Percentiles rank a stretch among this genome's conserved stretches.
phyloP scores from a whole-genome alignment of 257 asterid genomes.

The Nicotiana sylvestris region DNA sequence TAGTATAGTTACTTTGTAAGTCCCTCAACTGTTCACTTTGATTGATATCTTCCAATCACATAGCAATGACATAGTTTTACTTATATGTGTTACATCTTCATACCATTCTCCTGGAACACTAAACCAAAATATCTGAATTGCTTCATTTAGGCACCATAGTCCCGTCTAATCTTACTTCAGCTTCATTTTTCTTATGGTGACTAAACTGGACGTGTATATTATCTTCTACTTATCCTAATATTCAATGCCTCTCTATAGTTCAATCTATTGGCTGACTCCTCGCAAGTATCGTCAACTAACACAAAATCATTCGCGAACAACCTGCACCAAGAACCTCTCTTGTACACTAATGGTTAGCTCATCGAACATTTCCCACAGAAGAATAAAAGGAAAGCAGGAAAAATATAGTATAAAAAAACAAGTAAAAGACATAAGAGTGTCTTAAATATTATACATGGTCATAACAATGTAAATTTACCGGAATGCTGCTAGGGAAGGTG shows the following conservation, averaged over 20 bases:
- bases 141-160: not conserved
- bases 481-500: constrained; percentile 97
- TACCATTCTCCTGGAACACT: not conserved
- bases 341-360: not conserved
- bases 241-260: not conserved
- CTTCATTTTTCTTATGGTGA: not conserved
- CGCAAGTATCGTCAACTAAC: not conserved
- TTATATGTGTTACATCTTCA: too few species aligned
- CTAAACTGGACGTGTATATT: not conserved
- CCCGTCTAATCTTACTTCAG: not conserved
- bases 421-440: not conserved
- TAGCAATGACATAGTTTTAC: not conserved
- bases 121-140: not conserved
- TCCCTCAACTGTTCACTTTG: not conserved
- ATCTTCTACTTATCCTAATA: not conserved
- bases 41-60: not conserved
- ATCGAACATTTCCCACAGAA: not conserved
- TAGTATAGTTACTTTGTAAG: not conserved
- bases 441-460: not conserved
- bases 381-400: not conserved
- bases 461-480: constrained; percentile 36
- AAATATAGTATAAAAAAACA: not conserved
- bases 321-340: not conserved
- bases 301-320: not conserved
- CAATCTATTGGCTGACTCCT: not conserved